A percentile compares a stretch with the other conserved stretches of the same genome.
Evolutionary conservation across 768 basidiomycete genomes (phyloP).

Genomic region (Termitomyces sp.): DNA sequence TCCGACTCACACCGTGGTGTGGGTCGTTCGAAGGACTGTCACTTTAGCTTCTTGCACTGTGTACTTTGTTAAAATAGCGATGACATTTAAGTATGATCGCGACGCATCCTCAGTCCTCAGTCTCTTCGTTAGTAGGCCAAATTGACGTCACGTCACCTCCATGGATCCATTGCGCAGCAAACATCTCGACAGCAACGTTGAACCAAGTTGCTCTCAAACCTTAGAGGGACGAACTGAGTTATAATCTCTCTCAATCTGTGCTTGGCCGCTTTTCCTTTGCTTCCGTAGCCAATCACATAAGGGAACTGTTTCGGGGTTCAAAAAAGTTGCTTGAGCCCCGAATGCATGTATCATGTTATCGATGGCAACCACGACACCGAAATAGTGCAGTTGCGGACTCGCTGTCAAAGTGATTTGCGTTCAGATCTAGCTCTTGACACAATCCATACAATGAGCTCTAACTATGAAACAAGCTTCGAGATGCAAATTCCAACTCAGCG

Average conservation of each 20-base stretch:
- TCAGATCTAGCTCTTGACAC: not conserved
- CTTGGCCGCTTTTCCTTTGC: not conserved
- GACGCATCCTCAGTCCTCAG: not conserved
- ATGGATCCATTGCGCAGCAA: not conserved
- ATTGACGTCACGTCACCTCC: not conserved
- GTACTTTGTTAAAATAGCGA: not conserved
- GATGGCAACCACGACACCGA: not conserved
- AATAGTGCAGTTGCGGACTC: not conserved
- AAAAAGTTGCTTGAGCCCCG: not conserved
- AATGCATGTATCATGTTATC: not conserved
- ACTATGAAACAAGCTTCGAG: not conserved
- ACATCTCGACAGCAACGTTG: not conserved
- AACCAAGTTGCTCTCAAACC: not conserved
- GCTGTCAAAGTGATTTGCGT: not conserved
- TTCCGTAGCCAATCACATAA: not conserved
- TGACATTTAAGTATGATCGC: slow-evolving; percentile 2
- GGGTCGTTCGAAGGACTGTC: slow-evolving; percentile 1
- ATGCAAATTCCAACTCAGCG: not conserved
- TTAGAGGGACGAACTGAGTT: not conserved
- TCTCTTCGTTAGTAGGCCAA: not conserved
- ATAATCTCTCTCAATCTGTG: not conserved
- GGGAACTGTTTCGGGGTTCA: not conserved
- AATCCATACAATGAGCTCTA: not conserved
- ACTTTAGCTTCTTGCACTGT: not conserved
- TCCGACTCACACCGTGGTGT: not conserved